Evolutionary conservation across 768 basidiomycete genomes (phyloP).

Genomic region (Infundibulicybe gibba): DNA sequence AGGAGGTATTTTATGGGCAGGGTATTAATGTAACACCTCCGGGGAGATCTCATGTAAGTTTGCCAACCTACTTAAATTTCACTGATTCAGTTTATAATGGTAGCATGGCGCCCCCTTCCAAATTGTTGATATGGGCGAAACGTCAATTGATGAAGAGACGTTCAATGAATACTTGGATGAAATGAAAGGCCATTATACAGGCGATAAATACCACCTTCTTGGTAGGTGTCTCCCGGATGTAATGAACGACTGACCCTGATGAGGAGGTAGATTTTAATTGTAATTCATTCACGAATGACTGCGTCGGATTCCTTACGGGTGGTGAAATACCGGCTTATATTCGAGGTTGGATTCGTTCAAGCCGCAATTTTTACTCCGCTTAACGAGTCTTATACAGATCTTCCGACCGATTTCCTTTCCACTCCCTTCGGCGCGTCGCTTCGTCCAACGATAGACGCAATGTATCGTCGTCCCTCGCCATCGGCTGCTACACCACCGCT

Average conservation of each 20-base stretch:
- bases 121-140: slow-evolving; percentile 73
- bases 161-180: slow-evolving; percentile 81
- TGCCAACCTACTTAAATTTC: background rate
- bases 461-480: slow-evolving; percentile 67
- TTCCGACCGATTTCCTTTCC: slow-evolving; percentile 81
- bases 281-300: slow-evolving; percentile 91
- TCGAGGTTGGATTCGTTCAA: slow-evolving; percentile 47
- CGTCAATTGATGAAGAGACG: slow-evolving; percentile 77
- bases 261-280: slow-evolving; percentile 77
- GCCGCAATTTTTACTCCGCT: background rate
- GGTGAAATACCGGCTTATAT: slow-evolving; percentile 78
- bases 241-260: background rate
- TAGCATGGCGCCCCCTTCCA: slow-evolving; percentile 77
- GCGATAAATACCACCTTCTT: slow-evolving; percentile 90
- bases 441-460: slow-evolving; percentile 86
- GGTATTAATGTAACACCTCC: slow-evolving; percentile 73
- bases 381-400: slow-evolving; percentile 36
- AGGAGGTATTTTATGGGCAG: slow-evolving; percentile 88
- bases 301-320: slow-evolving; percentile 84
- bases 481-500: slow-evolving; percentile 29
- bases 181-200: slow-evolving; percentile 78
- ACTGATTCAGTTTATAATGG: background rate
- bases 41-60: slow-evolving; percentile 77
- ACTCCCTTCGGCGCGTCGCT: slow-evolving; percentile 86
- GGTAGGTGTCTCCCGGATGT: slow-evolving; percentile 33